Evolutionary conservation across 179 eudicot genomes (phyloP), one percentile per base, ranked within the genome.

Genomic region (Sideroxylon spinosum): DNA sequence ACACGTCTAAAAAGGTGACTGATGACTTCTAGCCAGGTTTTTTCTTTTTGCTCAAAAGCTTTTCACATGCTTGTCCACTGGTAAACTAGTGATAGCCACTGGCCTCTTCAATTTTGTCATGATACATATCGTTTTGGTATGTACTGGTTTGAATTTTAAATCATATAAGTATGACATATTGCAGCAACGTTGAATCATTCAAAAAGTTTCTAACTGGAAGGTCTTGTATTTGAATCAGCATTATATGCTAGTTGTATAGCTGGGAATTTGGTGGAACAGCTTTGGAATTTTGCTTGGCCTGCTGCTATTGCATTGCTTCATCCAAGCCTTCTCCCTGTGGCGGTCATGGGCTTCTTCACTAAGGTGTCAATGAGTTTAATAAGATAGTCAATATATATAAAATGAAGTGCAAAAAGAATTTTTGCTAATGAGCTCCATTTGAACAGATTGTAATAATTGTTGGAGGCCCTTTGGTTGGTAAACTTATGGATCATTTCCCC

Each of bases 271-370:
- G 98, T 94, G 81, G 98, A 94, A 87, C 98, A 94, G 78, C 91
- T 94, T 26, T 94, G 98, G 98, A 94, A 85, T 86, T 92, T 94
- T 79, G 97, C 98, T 61, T 92, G 97, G 91, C 98, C 98, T 84
- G 92, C 90, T 81, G 90, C 96, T 78, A 91, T 94, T 84, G 94
- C 98, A 9, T 77, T 94, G 89, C 85, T 94, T 81, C 94, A 92
- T 85, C 96, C 97, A 64, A 94, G 98, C 84, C 95, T 94, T 82
- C 95, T 91, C 77, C 98, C 98, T 75, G 94, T 94, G 67, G 98
- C 96, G 28, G 88, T 94, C 81, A 88, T 91, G 87, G 89, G 97
- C 71, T 94, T 94, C 79, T 84, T 86, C 78, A 77, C 91, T 20
- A 94, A 94, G 98, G 98, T 94, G 85, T 50, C 59, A 56, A 65